These are phyloP conservation scores for Tylopilus rubrobrunneus DNA, from an alignment of 768 basidiomycete genomes.

Conservation along the genomic window DNA sequence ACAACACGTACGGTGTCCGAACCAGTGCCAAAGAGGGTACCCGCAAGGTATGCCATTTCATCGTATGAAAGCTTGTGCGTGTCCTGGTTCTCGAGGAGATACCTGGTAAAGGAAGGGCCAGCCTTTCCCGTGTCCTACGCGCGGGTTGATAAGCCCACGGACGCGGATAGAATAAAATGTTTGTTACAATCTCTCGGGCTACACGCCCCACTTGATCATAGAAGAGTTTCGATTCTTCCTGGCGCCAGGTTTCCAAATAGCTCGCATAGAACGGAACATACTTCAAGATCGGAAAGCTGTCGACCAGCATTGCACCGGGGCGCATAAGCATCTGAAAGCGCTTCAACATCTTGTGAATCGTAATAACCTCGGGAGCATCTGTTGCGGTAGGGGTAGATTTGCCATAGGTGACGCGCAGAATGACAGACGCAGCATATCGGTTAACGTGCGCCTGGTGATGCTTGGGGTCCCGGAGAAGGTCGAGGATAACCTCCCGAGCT, in stretches of 20 bases:
- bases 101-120: conserved; percentile 49
- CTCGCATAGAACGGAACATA: conserved; percentile 60
- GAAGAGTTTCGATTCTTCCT: conserved; percentile 54
- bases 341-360: conserved; percentile 31
- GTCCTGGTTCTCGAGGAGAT: conserved; percentile 52
- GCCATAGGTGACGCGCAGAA: conserved; percentile 34
- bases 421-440: conserved; percentile 35
- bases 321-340: conserved; percentile 36
- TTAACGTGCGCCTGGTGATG: conserved; percentile 55
- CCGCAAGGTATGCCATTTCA: conserved; percentile 61
- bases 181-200: conserved; percentile 39
- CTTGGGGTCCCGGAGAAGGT: conserved; percentile 30
- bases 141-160: not conserved
- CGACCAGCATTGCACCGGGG: conserved; percentile 35
- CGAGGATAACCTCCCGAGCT: conserved; percentile 30
- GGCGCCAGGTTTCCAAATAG: conserved; percentile 53
- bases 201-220: conserved; percentile 48
- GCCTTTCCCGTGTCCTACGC: conserved; percentile 20
- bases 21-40: conserved; percentile 64
- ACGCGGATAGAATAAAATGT: not conserved
- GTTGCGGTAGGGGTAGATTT: conserved; percentile 30
- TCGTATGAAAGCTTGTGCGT: conserved; percentile 52
- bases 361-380: conserved; percentile 31
- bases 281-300: conserved; percentile 34
- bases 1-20: conserved; percentile 48